phyloP scores from a whole-genome alignment of 176 grass and related monocot genomes.

The Melocanna baccifera region DNA sequence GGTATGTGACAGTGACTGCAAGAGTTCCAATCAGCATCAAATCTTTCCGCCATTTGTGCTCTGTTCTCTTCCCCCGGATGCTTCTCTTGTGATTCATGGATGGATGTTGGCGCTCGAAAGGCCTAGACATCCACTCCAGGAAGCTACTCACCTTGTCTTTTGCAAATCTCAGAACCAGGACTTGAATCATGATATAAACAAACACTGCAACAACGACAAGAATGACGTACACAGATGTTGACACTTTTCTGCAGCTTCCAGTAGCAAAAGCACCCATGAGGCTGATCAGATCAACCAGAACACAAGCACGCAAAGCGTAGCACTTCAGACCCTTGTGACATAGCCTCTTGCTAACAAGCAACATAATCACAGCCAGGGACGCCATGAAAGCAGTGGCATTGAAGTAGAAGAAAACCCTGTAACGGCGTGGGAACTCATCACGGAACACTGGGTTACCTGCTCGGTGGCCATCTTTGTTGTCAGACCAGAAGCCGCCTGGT shows the following conservation, averaged over 20 bases:
- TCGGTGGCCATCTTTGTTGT: slow-evolving; percentile 13
- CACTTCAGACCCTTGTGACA: slow-evolving; percentile 26
- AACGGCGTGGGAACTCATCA: slow-evolving; percentile 39
- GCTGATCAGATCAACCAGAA: slow-evolving; percentile 41
- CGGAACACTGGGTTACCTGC: slow-evolving; percentile 34
- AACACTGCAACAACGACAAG: slow-evolving; percentile 31
- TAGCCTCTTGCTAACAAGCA: slow-evolving; percentile 51
- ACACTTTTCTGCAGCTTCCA: slow-evolving; percentile 44
- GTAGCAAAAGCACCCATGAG: slow-evolving; percentile 49
- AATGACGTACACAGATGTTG: slow-evolving; percentile 37
- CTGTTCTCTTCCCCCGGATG: background rate
- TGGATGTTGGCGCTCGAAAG: background rate
- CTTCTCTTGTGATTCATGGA: background rate
- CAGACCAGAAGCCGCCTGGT: slow-evolving; percentile 54
- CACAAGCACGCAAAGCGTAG: slow-evolving; percentile 22
- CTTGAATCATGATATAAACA: slow-evolving; percentile 21
- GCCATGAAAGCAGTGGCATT: slow-evolving; percentile 54
- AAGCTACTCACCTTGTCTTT: slow-evolving; percentile 6
- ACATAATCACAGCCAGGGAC: slow-evolving; percentile 49
- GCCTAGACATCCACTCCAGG: background rate
- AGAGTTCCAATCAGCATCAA: slow-evolving; percentile 54
- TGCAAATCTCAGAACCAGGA: slow-evolving; percentile 33
- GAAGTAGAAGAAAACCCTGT: slow-evolving; percentile 50
- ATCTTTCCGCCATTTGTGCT: slow-evolving; percentile 55
- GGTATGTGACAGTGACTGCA: slow-evolving; percentile 49